Conservation (phyloP, 352 stramenopile genomes). For the Blastocystis sp. region DNA sequence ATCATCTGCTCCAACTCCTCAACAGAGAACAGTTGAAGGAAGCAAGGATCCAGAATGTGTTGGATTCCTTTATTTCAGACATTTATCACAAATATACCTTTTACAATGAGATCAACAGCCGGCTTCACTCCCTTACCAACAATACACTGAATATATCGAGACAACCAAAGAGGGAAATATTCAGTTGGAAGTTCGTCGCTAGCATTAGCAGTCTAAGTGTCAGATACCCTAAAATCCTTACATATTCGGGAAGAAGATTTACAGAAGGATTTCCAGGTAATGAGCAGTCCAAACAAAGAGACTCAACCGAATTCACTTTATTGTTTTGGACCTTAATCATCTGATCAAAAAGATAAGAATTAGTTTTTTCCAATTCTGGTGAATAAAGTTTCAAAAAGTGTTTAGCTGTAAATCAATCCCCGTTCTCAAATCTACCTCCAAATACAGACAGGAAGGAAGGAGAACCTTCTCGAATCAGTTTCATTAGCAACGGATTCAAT, state of each 20-base stretch:
- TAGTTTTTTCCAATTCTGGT: background rate
- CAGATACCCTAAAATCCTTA: background rate
- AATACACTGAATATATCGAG: background rate
- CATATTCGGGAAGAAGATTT: conserved; percentile 3
- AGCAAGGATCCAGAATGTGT: background rate
- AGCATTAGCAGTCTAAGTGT: background rate
- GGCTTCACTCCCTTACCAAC: background rate
- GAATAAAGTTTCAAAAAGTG: background rate
- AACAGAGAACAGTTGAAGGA: conserved; percentile 13
- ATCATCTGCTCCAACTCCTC: conserved; percentile 24
- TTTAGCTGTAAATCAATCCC: background rate
- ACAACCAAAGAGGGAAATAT: background rate
- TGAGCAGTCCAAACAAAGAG: background rate
- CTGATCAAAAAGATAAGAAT: background rate
- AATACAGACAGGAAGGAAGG: background rate
- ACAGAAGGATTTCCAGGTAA: conserved; percentile 3
- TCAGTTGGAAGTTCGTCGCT: background rate
- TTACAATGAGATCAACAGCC: background rate
- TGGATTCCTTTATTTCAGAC: background rate
- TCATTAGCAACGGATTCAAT: background rate
- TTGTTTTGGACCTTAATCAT: background rate
- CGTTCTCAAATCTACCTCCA: background rate
- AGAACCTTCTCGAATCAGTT: background rate
- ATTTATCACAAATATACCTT: background rate
- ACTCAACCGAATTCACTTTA: background rate